These are phyloP conservation scores for Neospora caninum DNA, from an alignment of 169 alveolate genomes.

Conservation along the genomic window DNA sequence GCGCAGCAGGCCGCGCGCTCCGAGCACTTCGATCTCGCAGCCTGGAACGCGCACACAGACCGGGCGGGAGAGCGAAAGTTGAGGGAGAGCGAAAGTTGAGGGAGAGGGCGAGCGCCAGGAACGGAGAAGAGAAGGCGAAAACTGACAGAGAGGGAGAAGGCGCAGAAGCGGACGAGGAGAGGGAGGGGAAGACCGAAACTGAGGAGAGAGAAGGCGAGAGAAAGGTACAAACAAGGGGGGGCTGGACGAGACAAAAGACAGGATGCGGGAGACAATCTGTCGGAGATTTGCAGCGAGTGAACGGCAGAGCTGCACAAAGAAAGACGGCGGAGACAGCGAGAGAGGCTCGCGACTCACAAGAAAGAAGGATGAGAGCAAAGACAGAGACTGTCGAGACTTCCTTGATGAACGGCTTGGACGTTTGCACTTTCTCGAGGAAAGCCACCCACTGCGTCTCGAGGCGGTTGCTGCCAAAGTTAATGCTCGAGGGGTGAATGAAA, in stretches of 20 bases:
- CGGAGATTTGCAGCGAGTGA: neutral
- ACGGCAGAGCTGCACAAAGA: neutral
- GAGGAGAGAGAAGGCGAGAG: neutral
- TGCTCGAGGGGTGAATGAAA: constrained; percentile 58
- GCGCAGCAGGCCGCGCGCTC: constrained; percentile 30
- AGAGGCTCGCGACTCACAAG: constrained; percentile 28
- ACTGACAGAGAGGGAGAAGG: neutral
- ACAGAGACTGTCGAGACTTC: constrained; percentile 62
- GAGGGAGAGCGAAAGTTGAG: neutral
- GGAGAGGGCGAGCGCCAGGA: too few relatives aligned
- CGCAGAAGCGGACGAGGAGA: neutral
- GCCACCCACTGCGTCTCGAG: constrained; percentile 69
- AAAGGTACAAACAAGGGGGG: neutral
- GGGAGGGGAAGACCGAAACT: neutral
- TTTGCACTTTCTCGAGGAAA: constrained; percentile 42
- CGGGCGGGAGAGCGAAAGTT: too few relatives aligned
- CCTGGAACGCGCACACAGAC: neutral
- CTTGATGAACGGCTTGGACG: constrained; percentile 49
- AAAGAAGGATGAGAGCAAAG: constrained; percentile 58
- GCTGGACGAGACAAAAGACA: neutral
- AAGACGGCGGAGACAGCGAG: neutral
- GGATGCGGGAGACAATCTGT: neutral
- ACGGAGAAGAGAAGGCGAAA: neutral
- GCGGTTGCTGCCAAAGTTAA: constrained; percentile 46
- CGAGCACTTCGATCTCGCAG: constrained; percentile 40